A percentile compares a stretch with the other conserved stretches of the same genome.
Evolutionary conservation across 805 yeast genomes (phyloP).

Genomic region (Candida khao-thaluensis): DNA sequence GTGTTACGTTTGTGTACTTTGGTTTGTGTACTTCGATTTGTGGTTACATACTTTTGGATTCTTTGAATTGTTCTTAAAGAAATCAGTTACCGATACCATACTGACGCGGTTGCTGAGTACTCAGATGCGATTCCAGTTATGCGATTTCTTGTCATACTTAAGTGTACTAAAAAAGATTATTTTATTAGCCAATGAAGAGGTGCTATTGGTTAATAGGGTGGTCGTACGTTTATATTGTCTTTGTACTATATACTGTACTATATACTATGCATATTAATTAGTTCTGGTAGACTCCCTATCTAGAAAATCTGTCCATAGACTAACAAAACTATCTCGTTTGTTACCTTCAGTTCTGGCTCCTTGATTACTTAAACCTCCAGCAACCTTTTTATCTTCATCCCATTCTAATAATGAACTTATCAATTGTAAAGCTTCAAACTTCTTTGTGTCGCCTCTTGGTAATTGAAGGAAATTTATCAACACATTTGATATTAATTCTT

Average conservation of each 20-base stretch:
- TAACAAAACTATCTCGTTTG: slow-evolving; percentile 56
- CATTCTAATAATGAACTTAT: slow-evolving; percentile 82
- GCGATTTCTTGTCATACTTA: too few relatives aligned
- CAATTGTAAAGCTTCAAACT: slow-evolving; percentile 85
- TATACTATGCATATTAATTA: too few relatives aligned
- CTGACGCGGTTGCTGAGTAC: slow-evolving; percentile 4
- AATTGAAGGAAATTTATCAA: slow-evolving; percentile 79
- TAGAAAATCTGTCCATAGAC: slow-evolving; percentile 76
- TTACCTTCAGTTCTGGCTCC: slow-evolving; percentile 16
- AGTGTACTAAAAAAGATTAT: too few relatives aligned
- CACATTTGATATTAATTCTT: slow-evolving; percentile 83
- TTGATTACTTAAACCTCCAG: slow-evolving; percentile 61
- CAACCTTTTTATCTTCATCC: slow-evolving; percentile 77
- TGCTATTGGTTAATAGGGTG: too few relatives aligned
- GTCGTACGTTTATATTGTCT: too few relatives aligned
- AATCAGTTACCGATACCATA: slow-evolving; percentile 18
- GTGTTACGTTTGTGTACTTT: too few relatives aligned
- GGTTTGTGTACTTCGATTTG: too few relatives aligned
- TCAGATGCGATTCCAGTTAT: too few relatives aligned
- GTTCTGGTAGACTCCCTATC: slow-evolving; percentile 71
- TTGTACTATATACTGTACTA: too few relatives aligned
- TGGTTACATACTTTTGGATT: slow-evolving; percentile 8
- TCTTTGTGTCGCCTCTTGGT: slow-evolving; percentile 91
- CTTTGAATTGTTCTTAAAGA: slow-evolving; percentile 11
- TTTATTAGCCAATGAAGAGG: too few relatives aligned